A percentile compares a stretch with the other conserved stretches of the same genome.
phyloP scores from a whole-genome alignment of 2,329 filamentous ascomycete genomes.

The Penicillium sp. region DNA sequence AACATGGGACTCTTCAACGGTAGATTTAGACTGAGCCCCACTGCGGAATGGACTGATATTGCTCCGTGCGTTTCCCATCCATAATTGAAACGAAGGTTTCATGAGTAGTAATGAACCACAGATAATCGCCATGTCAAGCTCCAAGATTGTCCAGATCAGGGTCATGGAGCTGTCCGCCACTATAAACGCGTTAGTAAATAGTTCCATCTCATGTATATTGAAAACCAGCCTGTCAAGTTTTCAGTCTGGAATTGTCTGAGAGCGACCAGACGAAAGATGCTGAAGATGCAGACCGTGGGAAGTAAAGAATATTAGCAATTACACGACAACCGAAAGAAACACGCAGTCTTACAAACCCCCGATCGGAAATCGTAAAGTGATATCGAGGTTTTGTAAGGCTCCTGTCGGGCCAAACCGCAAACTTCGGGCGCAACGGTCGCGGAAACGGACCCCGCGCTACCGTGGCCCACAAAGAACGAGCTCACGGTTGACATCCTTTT shows the following conservation, averaged over 20 bases:
- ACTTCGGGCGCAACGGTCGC: neutral
- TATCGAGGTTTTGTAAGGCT: conserved; percentile 11
- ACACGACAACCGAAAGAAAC: neutral
- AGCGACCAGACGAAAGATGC: conserved; percentile 6
- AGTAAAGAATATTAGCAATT: neutral
- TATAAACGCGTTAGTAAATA: neutral
- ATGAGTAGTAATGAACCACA: conserved; percentile 21
- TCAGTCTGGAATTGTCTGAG: conserved; percentile 4
- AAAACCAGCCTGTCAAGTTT: conserved; percentile 4
- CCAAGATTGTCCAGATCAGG: conserved; percentile 18
- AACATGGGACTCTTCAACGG: neutral
- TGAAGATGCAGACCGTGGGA: conserved; percentile 22
- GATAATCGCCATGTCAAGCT: conserved; percentile 22
- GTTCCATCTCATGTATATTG: neutral
- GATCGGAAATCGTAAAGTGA: conserved; percentile 13
- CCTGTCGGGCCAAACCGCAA: neutral
- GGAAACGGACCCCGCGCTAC: neutral
- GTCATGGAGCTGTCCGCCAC: neutral
- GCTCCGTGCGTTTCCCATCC: neutral
- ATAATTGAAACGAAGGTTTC: conserved; percentile 15
- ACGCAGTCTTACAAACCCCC: conserved; percentile 9
- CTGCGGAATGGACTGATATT: neutral
- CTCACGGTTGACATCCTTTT: neutral
- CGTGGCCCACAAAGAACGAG: neutral
- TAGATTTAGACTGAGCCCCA: neutral